A percentile compares a stretch with the other conserved stretches of the same genome.
These are phyloP conservation scores for Chalciporus pseudorubinellus DNA, from an alignment of 768 basidiomycete species.

Conservation along the genomic window DNA sequence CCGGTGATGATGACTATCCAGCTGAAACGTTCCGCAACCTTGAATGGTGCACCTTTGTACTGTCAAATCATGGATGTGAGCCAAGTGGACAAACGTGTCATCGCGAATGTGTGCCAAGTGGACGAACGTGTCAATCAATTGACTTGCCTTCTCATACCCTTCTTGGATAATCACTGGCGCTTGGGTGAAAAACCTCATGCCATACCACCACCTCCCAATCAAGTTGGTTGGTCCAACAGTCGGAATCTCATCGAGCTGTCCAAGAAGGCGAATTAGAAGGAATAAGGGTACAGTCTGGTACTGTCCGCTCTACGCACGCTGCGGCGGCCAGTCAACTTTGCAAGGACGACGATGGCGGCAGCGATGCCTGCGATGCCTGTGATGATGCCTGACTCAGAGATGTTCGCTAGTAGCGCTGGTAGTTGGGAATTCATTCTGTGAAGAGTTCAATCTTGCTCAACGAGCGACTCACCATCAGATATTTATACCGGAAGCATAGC, in stretches of 20 bases:
- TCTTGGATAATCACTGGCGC: constrained; percentile 24
- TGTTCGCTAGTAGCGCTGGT: background rate
- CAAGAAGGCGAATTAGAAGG: no score
- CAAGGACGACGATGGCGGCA: background rate
- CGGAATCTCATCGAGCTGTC: constrained; percentile 28
- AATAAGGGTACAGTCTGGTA: no score
- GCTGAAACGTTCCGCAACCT: constrained; percentile 20
- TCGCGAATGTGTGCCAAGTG: no score
- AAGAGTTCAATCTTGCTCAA: no score
- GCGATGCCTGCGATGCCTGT: background rate
- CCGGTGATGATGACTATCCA: constrained; percentile 44
- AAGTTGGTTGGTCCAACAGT: constrained; percentile 19
- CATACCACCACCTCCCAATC: constrained; percentile 11
- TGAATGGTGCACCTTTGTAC: constrained; percentile 30
- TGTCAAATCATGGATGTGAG: constrained; percentile 1
- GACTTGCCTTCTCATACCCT: constrained; percentile 33
- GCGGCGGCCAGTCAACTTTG: background rate
- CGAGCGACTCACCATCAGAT: no score
- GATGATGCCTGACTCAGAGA: background rate
- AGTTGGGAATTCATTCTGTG: background rate
- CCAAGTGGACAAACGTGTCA: no score
- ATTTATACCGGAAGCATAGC: no score
- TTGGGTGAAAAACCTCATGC: constrained; percentile 13
- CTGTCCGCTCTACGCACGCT: no score
- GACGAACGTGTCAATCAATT: no score